These are phyloP conservation scores for Talaromyces proteolyticus DNA, from an alignment of 495 filamentous ascomycete species.

Conservation along the genomic window DNA sequence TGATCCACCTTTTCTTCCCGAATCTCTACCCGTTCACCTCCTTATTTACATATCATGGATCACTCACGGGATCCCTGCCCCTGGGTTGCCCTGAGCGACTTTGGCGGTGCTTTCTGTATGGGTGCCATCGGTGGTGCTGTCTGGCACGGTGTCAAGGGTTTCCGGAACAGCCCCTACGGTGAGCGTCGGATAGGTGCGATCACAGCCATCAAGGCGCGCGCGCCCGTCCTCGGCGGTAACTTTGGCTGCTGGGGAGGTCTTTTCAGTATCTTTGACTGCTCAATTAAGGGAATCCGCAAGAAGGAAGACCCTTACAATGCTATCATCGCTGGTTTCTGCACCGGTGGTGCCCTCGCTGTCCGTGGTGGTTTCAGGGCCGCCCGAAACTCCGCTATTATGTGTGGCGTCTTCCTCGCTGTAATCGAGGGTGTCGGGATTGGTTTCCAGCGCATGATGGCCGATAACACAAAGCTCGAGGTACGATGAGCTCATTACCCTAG, in stretches of 20 bases:
- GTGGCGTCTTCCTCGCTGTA: conserved; percentile 86
- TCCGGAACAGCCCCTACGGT: conserved; percentile 82
- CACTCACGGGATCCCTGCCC: conserved; percentile 94
- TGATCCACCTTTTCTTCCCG: conserved; percentile 1
- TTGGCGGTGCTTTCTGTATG: conserved; percentile 96
- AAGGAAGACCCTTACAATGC: conserved; percentile 98
- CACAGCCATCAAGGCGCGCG: conserved; percentile 95
- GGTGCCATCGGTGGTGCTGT: conserved; percentile 86
- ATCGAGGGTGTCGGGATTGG: conserved; percentile 98
- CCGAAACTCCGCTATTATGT: conserved; percentile 91
- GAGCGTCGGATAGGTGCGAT: conserved; percentile 93
- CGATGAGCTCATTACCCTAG: conserved; percentile 9
- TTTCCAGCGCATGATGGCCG: conserved; percentile 93
- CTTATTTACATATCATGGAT: conserved; percentile 59
- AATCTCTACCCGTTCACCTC: conserved; percentile 4
- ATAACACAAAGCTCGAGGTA: conserved; percentile 81
- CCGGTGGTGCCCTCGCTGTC: conserved; percentile 84
- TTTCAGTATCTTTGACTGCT: conserved; percentile 93
- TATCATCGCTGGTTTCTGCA: conserved; percentile 95
- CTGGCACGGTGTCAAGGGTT: conserved; percentile 98
- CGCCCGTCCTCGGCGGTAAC: conserved; percentile 93
- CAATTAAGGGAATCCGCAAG: conserved; percentile 90
- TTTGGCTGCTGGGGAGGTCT: conserved; percentile 97
- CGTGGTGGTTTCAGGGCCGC: conserved; percentile 85
- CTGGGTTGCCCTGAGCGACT: conserved; percentile 93